phyloP scores from a whole-genome alignment of 257 asterid genomes.

The Mitragyna speciosa region DNA sequence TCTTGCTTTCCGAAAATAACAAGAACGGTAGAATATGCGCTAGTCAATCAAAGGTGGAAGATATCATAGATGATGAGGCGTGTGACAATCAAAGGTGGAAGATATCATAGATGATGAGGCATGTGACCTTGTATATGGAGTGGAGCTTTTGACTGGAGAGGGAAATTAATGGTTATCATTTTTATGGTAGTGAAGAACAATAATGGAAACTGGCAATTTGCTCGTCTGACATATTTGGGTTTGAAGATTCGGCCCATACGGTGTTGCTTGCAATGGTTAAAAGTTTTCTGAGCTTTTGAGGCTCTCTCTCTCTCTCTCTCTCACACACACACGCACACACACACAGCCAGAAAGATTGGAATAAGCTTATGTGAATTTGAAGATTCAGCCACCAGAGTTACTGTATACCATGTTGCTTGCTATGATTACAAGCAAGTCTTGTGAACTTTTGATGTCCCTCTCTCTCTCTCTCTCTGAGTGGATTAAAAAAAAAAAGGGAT shows the following conservation, averaged over 20 bases:
- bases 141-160: conserved; percentile 60
- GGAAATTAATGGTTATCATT: conserved; percentile 53
- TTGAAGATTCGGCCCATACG: conserved; percentile 69
- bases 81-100: conserved; percentile 66
- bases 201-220: conserved; percentile 69
- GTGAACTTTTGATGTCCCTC: too few species aligned
- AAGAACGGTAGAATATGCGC: conserved; percentile 31
- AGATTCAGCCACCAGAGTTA: too few species aligned
- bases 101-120: conserved; percentile 54
- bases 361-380: too few species aligned
- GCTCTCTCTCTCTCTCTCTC: too few species aligned
- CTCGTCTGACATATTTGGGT: conserved; percentile 80
- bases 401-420: too few species aligned
- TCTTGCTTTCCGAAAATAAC: conserved; percentile 18
- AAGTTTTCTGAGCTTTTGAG: conserved; percentile 26
- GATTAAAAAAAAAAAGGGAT: too few species aligned
- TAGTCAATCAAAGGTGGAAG: conserved; percentile 51
- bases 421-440: too few species aligned
- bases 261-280: conserved; percentile 83
- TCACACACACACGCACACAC: too few species aligned
- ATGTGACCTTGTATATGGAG: conserved; percentile 73
- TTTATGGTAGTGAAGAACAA: conserved; percentile 78
- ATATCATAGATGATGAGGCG: conserved; percentile 50
- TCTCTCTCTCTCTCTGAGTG: too few species aligned
- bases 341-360: too few species aligned